Percentiles rank a stretch among this genome's conserved stretches.
Conservation (phyloP, 441 rosid species). For the Francoa sonchifolia region DNA sequence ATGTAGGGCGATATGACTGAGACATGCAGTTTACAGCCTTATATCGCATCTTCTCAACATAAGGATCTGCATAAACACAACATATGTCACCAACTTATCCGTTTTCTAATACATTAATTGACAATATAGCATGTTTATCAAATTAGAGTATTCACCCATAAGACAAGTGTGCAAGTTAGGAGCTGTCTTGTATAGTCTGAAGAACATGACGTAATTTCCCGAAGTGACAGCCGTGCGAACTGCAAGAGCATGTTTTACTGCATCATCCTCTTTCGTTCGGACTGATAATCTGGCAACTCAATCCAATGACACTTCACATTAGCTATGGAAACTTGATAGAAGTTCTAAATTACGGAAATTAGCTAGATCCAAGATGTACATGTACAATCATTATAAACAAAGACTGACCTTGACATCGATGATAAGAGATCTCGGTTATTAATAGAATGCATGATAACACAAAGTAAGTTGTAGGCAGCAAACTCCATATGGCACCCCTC, state of each 20-base stretch:
- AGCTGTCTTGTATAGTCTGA: conserved; percentile 72
- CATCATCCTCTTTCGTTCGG: conserved; percentile 58
- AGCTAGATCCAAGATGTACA: too few relatives aligned
- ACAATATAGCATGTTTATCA: neutral
- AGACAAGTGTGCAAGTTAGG: conserved; percentile 84
- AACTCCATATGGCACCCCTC: conserved; percentile 87
- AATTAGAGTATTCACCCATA: conserved; percentile 53
- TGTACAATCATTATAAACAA: too few relatives aligned
- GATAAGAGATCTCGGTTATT: conserved; percentile 77
- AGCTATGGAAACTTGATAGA: too few relatives aligned
- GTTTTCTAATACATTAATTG: neutral
- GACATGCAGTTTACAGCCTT: conserved; percentile 85
- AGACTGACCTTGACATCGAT: conserved; percentile 76
- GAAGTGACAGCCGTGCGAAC: conserved; percentile 93
- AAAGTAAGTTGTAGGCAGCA: conserved; percentile 84
- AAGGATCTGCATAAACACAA: conserved; percentile 56
- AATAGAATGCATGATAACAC: conserved; percentile 80
- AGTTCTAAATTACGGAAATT: too few relatives aligned
- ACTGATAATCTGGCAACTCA: conserved; percentile 53
- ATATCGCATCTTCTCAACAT: conserved; percentile 83
- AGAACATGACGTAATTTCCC: conserved; percentile 84
- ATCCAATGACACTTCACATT: conserved; percentile 4
- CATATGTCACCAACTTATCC: conserved; percentile 3
- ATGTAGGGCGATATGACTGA: conserved; percentile 80
- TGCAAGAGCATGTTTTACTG: conserved; percentile 90